phyloP scores from a whole-genome alignment of 148 eudicot genomes.

The Amaranthus cruentus region DNA sequence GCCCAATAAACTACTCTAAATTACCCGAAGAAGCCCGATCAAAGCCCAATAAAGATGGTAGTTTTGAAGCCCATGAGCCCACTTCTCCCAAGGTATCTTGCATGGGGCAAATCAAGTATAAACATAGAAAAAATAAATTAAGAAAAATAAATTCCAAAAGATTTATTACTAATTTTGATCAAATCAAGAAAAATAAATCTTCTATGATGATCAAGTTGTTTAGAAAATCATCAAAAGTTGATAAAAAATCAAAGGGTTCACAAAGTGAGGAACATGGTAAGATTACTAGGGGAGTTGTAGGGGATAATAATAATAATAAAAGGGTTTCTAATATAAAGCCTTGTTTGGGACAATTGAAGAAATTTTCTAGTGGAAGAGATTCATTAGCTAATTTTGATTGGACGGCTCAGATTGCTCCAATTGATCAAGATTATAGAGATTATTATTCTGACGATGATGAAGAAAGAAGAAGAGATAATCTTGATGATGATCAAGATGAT shows the following conservation, averaged over 20 bases:
- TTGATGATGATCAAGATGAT: conserved; percentile 26
- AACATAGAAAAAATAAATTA: conserved; percentile 36
- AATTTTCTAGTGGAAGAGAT: conserved; percentile 72
- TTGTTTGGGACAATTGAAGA: conserved; percentile 51
- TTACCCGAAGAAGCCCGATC: conserved; percentile 61
- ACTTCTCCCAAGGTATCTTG: conserved; percentile 86
- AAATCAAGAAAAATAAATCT: background rate
- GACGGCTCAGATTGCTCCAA: conserved; percentile 50
- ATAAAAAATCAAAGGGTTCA: background rate
- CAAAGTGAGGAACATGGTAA: conserved; percentile 4
- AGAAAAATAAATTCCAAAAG: background rate
- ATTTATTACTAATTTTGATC: background rate
- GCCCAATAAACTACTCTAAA: conserved; percentile 36
- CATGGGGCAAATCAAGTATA: conserved; percentile 84
- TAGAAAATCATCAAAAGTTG: conserved; percentile 3
- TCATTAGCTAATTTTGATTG: conserved; percentile 55
- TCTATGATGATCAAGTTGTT: conserved; percentile 12
- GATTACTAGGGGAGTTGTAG: background rate
- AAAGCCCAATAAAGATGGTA: conserved; percentile 24
- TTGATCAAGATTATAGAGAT: conserved; percentile 27
- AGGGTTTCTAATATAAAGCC: conserved; percentile 21
- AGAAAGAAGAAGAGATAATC: conserved; percentile 9
- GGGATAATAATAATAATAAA: conserved; percentile 1
- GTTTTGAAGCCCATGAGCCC: conserved; percentile 44
- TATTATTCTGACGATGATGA: conserved; percentile 50